A percentile compares a stretch with the other conserved stretches of the same genome.
Conservation (phyloP, 306 rosid genomes). For the Rosa persica region DNA sequence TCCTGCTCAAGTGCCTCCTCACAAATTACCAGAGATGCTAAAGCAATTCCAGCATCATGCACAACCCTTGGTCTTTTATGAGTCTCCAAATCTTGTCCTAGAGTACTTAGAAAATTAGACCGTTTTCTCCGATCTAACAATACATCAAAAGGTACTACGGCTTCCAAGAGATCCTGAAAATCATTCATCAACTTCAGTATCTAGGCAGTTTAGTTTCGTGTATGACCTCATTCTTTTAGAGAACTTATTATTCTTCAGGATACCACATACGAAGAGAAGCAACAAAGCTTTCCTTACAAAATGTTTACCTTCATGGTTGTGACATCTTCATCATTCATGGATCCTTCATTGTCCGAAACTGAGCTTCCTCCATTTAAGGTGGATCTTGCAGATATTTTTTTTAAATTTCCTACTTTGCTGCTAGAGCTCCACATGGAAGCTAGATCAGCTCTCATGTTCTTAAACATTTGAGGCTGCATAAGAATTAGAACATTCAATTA, state of each 20-base stretch:
- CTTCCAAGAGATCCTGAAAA: conserved; percentile 91
- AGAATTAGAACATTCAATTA: conserved; percentile 13
- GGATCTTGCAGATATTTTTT: conserved; percentile 51
- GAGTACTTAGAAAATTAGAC: conserved; percentile 57
- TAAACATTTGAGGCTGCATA: conserved; percentile 84
- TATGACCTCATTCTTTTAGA: neutral
- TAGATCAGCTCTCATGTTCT: conserved; percentile 80
- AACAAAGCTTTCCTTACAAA: conserved; percentile 16
- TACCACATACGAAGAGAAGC: neutral
- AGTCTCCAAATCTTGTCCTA: conserved; percentile 44
- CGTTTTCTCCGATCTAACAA: conserved; percentile 75
- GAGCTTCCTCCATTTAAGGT: conserved; percentile 40
- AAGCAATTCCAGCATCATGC: conserved; percentile 82
- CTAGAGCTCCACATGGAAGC: conserved; percentile 88
- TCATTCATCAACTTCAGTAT: neutral
- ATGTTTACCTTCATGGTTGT: conserved; percentile 66
- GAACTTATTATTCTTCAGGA: neutral
- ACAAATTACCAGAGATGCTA: conserved; percentile 74
- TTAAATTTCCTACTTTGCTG: conserved; percentile 51
- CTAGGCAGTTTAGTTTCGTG: neutral
- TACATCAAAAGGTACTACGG: conserved; percentile 86
- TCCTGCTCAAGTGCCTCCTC: conserved; percentile 96
- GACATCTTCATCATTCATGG: conserved; percentile 56
- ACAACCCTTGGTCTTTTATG: conserved; percentile 69
- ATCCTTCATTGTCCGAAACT: conserved; percentile 36